phyloP scores from a whole-genome alignment of 2,329 filamentous ascomycete species.

The Exophiala calicioides region DNA sequence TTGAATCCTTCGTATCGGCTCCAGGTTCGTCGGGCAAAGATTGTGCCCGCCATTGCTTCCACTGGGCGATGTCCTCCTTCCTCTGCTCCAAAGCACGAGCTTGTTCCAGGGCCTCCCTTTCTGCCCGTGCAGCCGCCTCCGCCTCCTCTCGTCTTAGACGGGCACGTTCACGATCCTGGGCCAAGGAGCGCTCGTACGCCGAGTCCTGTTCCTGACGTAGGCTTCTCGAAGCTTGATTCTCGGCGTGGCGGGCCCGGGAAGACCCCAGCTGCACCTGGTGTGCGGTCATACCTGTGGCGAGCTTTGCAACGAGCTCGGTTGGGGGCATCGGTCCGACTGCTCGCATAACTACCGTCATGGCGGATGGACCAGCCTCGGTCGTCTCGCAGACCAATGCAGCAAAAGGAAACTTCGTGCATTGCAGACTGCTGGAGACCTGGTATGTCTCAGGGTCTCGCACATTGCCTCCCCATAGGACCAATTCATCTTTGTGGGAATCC shows the following conservation, averaged over 20 bases:
- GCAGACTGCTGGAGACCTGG: slow-evolving; percentile 83
- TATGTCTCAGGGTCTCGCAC: slow-evolving; percentile 92
- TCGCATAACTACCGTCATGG: slow-evolving; percentile 87
- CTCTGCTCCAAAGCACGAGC: slow-evolving; percentile 56
- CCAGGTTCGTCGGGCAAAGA: slow-evolving; percentile 69
- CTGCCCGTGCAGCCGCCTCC: slow-evolving; percentile 60
- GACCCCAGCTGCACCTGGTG: slow-evolving; percentile 74
- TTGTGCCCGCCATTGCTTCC: slow-evolving; percentile 76
- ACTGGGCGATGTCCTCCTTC: slow-evolving; percentile 62
- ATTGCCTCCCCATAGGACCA: slow-evolving; percentile 90
- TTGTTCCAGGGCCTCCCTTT: slow-evolving; percentile 57
- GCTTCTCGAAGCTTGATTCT: slow-evolving; percentile 77
- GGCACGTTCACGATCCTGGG: slow-evolving; percentile 81
- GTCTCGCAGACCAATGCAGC: slow-evolving; percentile 84
- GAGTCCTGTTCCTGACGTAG: slow-evolving; percentile 87
- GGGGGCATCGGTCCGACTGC: slow-evolving; percentile 71
- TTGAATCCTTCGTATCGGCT: slow-evolving; percentile 64
- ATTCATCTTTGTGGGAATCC: slow-evolving; percentile 71
- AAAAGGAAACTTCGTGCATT: slow-evolving; percentile 91
- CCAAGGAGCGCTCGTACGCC: slow-evolving; percentile 89
- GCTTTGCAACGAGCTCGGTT: slow-evolving; percentile 70
- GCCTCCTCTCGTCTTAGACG: slow-evolving; percentile 75
- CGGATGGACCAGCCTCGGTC: slow-evolving; percentile 67
- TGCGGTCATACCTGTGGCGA: slow-evolving; percentile 71
- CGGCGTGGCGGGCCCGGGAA: slow-evolving; percentile 72